These are phyloP conservation scores for Cetraspora pellucida DNA, from an alignment of 192 early-diverging fungal genomes.

Conservation along the genomic window DNA sequence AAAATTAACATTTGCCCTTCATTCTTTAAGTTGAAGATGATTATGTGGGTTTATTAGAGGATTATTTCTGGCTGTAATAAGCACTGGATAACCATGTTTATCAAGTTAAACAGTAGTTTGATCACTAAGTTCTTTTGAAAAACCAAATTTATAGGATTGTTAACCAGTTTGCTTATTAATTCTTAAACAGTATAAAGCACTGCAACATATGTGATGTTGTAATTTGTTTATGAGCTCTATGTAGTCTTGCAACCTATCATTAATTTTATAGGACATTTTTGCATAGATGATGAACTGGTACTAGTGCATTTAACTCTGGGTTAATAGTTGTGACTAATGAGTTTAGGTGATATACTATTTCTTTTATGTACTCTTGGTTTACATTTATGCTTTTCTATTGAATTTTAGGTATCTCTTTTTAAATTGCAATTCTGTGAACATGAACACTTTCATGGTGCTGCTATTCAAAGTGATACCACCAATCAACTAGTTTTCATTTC, in stretches of 20 bases:
- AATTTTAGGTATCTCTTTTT: conserved; percentile 5
- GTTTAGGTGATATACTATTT: not conserved
- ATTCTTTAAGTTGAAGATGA: not conserved
- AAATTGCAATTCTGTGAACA: not conserved
- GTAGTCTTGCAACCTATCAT: not conserved
- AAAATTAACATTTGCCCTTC: not conserved
- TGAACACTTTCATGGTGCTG: not conserved
- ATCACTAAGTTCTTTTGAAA: not conserved
- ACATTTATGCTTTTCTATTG: not conserved
- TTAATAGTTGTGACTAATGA: not conserved
- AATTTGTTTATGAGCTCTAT: not conserved
- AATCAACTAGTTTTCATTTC: not conserved
- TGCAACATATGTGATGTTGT: not conserved
- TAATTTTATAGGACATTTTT: not conserved
- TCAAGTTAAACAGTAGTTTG: not conserved
- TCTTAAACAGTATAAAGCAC: not conserved
- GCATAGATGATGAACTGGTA: not conserved
- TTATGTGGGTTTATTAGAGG: conserved; percentile 6
- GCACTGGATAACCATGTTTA: not conserved
- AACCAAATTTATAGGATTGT: not conserved
- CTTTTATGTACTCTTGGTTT: not conserved
- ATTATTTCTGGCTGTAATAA: conserved; percentile 3
- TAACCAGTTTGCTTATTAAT: not conserved
- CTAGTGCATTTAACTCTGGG: not conserved
- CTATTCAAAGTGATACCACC: conserved; percentile 14